Evolutionary conservation across 2,329 filamentous ascomycete species (phyloP).

Genomic region (Tolypocladium guangdongense): DNA sequence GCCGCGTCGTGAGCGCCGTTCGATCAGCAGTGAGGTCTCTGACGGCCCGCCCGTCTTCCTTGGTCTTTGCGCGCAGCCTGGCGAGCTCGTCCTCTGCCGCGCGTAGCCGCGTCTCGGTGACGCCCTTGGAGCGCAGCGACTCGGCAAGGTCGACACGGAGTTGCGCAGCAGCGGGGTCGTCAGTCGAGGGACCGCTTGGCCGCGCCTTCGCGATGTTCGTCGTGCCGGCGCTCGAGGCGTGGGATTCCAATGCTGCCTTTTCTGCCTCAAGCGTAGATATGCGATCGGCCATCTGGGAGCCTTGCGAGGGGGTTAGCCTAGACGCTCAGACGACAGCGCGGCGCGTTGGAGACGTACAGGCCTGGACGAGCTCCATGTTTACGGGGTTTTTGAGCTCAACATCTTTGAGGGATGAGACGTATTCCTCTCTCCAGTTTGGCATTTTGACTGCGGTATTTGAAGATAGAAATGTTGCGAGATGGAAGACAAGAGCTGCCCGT

Average conservation of each 20-base stretch:
- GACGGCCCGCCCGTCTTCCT: constrained; percentile 50
- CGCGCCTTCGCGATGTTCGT: constrained; percentile 3
- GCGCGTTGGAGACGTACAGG: constrained; percentile 53
- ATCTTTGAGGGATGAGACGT: constrained; percentile 62
- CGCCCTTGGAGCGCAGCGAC: constrained; percentile 62
- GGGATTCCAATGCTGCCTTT: constrained; percentile 29
- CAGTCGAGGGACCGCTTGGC: constrained; percentile 2
- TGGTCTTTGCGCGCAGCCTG: constrained; percentile 47
- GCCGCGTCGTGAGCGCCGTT: constrained; percentile 47
- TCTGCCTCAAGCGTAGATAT: constrained; percentile 52
- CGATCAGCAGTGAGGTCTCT: constrained; percentile 52
- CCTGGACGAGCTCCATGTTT: constrained; percentile 59
- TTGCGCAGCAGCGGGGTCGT: constrained; percentile 30
- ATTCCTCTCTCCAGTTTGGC: constrained; percentile 72
- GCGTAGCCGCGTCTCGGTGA: constrained; percentile 54
- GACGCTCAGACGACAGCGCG: neutral
- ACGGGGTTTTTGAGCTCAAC: constrained; percentile 56
- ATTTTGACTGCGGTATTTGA: constrained; percentile 20
- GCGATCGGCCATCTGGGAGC: constrained; percentile 56
- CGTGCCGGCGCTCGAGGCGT: constrained; percentile 12
- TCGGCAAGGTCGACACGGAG: constrained; percentile 62
- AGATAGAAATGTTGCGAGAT: neutral
- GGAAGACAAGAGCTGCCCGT: neutral
- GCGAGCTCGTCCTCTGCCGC: constrained; percentile 52
- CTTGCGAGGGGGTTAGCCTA: constrained; percentile 32